Evolutionary conservation across 2,329 filamentous ascomycete species (phyloP), one percentile per base, ranked within the genome.

Genomic region (Epichloe glyceriae): DNA sequence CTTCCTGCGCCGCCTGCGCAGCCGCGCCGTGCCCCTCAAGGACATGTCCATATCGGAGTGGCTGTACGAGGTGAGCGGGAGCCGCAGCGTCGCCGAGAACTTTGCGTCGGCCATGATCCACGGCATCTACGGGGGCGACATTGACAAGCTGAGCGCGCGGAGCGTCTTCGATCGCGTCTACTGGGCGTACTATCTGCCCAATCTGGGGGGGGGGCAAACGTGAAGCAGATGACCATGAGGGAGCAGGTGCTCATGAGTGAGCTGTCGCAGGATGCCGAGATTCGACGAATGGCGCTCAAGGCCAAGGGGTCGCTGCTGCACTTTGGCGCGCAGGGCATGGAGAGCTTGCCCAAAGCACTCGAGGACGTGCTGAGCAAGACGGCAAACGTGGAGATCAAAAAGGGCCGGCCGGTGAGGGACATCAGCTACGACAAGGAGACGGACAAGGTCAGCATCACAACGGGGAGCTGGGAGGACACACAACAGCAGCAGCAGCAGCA

Each of bases 91-190:
- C 6, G 80, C 80, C 14, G 75, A 93, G 57, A 90, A 94, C 59
- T 50, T 95, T 17, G 67, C 81, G 6, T 95, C 88, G 5, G 88
- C 83, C 48, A 69, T 82, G 61, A 61, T 88, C 49, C 93, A 97
- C 66, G 93, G 93, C 41, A 88, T 97, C 52, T 95, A 94, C 65
- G 93, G 90, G 20, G 93, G 93, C 5, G 86, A 96, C 66, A 80
- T 95, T 46, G 81, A 86, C 64, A 76, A 84, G 62, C 72, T 97
- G 47, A 95, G 89, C 65, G 80, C 80, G 46, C 80, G 80, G 58
- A 81, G 79, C 47, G 70, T 83, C 10, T 57, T 66, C 17, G 64
- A 67, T 26, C 58, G 59, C 40, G 46, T 62, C 40, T 67, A 62
- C 53, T 64, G 60, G 58, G 55, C 51, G 14, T 61, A 62, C 50